These are phyloP conservation scores for Marasmius oreades DNA, from an alignment of 1,284 basidiomycete species.

Conservation along the genomic window DNA sequence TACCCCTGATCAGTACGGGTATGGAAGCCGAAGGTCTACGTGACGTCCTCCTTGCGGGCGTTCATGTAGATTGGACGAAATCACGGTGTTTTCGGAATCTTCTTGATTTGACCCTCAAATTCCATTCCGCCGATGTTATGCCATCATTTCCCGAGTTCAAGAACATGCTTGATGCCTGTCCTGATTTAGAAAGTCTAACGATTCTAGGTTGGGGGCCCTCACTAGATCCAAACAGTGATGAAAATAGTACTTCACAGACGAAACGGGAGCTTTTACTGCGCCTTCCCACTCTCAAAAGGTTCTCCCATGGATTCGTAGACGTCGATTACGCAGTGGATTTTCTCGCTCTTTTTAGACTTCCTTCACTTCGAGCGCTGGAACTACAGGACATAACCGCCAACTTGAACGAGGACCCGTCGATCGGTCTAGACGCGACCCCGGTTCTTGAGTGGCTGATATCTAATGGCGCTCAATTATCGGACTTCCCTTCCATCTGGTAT, in stretches of 20 bases:
- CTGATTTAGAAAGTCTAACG: conserved; percentile 35
- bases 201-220: conserved; percentile 50
- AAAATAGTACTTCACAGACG: background rate
- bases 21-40: conserved; percentile 27
- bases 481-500: background rate
- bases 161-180: conserved; percentile 36
- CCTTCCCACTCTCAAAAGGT: conserved; percentile 30
- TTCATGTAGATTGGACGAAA: conserved; percentile 47
- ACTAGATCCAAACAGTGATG: conserved; percentile 18
- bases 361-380: conserved; percentile 32
- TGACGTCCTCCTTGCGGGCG: conserved; percentile 44
- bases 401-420: conserved; percentile 23
- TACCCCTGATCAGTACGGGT: conserved; percentile 40
- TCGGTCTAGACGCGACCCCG: conserved; percentile 27
- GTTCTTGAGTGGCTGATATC: conserved; percentile 27
- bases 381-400: conserved; percentile 43
- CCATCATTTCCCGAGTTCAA: conserved; percentile 43
- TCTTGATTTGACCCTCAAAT: conserved; percentile 45
- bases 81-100: conserved; percentile 35
- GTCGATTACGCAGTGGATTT: conserved; percentile 37
- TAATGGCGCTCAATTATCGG: background rate
- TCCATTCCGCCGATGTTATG: conserved; percentile 48
- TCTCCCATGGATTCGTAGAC: conserved; percentile 47
- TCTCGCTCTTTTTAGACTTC: conserved; percentile 40
- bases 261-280: conserved; percentile 19